A percentile compares a stretch with the other conserved stretches of the same genome.
Conservation (phyloP, 2,329 filamentous ascomycete genomes). For the Hymenoscyphus fructigenus region DNA sequence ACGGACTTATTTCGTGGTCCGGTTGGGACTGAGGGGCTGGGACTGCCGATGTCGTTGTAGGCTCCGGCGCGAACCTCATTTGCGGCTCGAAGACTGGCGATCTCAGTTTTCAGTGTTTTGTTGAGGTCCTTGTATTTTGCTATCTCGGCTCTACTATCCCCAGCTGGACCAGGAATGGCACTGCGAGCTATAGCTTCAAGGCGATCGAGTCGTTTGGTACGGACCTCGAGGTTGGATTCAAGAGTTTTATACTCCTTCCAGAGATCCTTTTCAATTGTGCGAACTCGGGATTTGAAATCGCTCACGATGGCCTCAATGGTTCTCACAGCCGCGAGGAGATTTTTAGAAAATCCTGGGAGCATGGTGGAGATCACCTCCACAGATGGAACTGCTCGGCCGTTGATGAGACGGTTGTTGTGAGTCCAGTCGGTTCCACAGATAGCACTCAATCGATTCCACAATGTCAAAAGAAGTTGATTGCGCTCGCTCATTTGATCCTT, state of each 20-base stretch:
- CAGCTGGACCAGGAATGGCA: slow-evolving; percentile 46
- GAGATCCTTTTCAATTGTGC: slow-evolving; percentile 83
- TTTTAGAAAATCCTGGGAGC: slow-evolving; percentile 85
- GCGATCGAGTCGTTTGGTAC: slow-evolving; percentile 82
- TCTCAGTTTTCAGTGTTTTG: slow-evolving; percentile 62
- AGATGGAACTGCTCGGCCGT: slow-evolving; percentile 77
- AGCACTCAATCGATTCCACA: slow-evolving; percentile 85
- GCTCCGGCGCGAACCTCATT: slow-evolving; percentile 40
- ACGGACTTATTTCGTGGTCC: slow-evolving; percentile 32
- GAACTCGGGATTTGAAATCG: slow-evolving; percentile 77
- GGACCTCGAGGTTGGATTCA: slow-evolving; percentile 75
- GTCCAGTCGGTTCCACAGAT: slow-evolving; percentile 92
- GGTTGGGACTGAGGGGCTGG: slow-evolving; percentile 38
- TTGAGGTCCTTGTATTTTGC: slow-evolving; percentile 62
- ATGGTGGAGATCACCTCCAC: slow-evolving; percentile 84
- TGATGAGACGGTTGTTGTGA: slow-evolving; percentile 84
- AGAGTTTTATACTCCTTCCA: slow-evolving; percentile 86
- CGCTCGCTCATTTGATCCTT: slow-evolving; percentile 87
- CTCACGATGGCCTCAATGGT: slow-evolving; percentile 78
- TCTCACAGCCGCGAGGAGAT: slow-evolving; percentile 82
- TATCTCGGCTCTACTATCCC: slow-evolving; percentile 47
- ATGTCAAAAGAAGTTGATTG: slow-evolving; percentile 80
- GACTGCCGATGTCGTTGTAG: slow-evolving; percentile 40
- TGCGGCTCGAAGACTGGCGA: slow-evolving; percentile 66
- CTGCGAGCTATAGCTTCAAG: slow-evolving; percentile 78